Percentiles rank a stretch among this genome's conserved stretches.
Conservation (phyloP, 257 asterid genomes). For the Scutellaria baicalensis region DNA sequence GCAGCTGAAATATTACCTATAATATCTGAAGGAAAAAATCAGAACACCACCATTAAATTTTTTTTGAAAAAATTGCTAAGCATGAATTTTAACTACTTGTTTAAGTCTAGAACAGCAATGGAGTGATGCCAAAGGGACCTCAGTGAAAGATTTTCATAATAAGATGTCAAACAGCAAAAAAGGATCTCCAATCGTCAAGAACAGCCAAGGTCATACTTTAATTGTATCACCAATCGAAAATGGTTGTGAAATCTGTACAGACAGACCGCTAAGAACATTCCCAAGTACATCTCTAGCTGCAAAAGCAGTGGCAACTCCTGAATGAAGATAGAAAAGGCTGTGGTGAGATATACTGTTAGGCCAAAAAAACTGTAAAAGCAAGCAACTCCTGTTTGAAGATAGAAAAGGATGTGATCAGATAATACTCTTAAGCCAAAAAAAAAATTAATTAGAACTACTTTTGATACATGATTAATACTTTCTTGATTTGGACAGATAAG, state of each 20-base stretch:
- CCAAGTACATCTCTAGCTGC: constrained; percentile 91
- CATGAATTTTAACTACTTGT: not conserved
- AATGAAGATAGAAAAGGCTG: constrained; percentile 6
- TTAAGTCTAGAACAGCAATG: not conserved
- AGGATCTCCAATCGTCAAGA: not conserved
- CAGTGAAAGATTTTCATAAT: not conserved
- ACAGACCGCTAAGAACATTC: constrained; percentile 79
- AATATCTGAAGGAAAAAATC: not conserved
- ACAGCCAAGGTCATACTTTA: constrained; percentile 41
- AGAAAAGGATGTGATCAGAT: constrained; percentile 10
- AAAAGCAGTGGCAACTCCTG: constrained; percentile 99
- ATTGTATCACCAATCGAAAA: constrained; percentile 87
- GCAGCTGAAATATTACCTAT: not conserved
- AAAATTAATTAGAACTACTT: not conserved
- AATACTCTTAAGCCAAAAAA: not conserved
- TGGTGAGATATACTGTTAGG: constrained; percentile 9
- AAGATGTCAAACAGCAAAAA: not conserved
- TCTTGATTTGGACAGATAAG: not conserved
- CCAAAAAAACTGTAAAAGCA: constrained; percentile 62
- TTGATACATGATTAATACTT: not conserved
- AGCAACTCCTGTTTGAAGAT: constrained; percentile 73
- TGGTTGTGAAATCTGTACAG: constrained; percentile 71
- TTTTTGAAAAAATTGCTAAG: not conserved
- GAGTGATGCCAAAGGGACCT: not conserved
- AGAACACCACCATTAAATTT: not conserved